Evolutionary conservation across 345 rosid species (phyloP).

Genomic region (Citrus maxima): DNA sequence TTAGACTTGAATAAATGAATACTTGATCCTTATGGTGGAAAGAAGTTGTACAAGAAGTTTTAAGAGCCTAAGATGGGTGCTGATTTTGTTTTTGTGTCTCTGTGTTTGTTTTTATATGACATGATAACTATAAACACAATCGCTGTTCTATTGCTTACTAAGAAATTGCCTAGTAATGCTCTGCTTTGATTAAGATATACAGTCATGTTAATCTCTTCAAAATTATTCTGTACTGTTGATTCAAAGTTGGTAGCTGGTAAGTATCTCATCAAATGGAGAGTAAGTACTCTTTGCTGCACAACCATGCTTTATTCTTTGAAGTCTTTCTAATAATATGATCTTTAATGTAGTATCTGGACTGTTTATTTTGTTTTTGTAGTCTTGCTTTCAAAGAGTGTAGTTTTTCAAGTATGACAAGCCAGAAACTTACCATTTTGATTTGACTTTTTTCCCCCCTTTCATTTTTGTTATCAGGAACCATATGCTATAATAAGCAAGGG

Average conservation of each 20-base stretch:
- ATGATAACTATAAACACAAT: background rate
- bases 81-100: background rate
- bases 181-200: background rate
- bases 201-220: background rate
- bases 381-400: background rate
- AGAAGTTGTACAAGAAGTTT: background rate
- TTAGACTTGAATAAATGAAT: background rate
- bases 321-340: background rate
- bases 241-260: background rate
- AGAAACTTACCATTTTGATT: background rate
- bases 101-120: too few relatives aligned
- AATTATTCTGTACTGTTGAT: background rate
- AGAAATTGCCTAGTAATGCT: background rate
- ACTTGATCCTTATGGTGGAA: background rate
- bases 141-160: background rate
- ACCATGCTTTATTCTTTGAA: background rate
- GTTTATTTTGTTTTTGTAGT: background rate
- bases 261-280: background rate
- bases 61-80: background rate
- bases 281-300: background rate
- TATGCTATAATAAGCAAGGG: constrained; percentile 12
- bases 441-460: background rate
- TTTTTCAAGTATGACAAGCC: background rate
- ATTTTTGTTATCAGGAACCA: background rate
- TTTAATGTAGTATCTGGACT: background rate